These are phyloP conservation scores for Rhynchospora breviuscula DNA, from an alignment of 176 grass and related monocot species.

Conservation along the genomic window DNA sequence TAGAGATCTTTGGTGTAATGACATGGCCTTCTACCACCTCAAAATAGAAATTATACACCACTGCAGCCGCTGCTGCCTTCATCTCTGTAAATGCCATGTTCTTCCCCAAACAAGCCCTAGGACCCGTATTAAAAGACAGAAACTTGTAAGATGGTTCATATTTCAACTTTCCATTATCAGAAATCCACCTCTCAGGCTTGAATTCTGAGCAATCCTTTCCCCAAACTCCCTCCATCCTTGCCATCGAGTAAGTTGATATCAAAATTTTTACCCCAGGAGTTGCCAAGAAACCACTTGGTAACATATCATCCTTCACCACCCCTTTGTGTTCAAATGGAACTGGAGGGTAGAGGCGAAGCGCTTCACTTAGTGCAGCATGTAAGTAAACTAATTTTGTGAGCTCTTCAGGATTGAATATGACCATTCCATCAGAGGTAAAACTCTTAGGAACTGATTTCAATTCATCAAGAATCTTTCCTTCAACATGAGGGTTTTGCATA, in stretches of 20 bases:
- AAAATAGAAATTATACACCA: slow-evolving; percentile 55
- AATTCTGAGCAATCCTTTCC: slow-evolving; percentile 76
- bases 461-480: slow-evolving; percentile 49
- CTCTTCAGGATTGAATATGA: slow-evolving; percentile 44
- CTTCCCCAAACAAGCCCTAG: slow-evolving; percentile 70
- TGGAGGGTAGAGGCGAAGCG: slow-evolving; percentile 62
- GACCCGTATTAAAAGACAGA: slow-evolving; percentile 70
- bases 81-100: slow-evolving; percentile 70
- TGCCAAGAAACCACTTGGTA: slow-evolving; percentile 52
- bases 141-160: slow-evolving; percentile 83
- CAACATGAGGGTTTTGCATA: slow-evolving; percentile 44
- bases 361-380: slow-evolving; percentile 61
- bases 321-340: slow-evolving; percentile 77
- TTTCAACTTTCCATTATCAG: slow-evolving; percentile 36
- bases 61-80: slow-evolving; percentile 45
- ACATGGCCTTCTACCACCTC: slow-evolving; percentile 40
- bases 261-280: slow-evolving; percentile 42
- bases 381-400: slow-evolving; percentile 45
- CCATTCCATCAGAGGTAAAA: neutral
- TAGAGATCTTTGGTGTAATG: slow-evolving; percentile 64
- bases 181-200: slow-evolving; percentile 62
- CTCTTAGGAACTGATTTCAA: slow-evolving; percentile 13
- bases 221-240: slow-evolving; percentile 58
- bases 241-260: slow-evolving; percentile 53
- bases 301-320: slow-evolving; percentile 37